These are phyloP conservation scores for Termitomyces sp. DNA, from an alignment of 1,284 basidiomycete species.

Conservation along the genomic window DNA sequence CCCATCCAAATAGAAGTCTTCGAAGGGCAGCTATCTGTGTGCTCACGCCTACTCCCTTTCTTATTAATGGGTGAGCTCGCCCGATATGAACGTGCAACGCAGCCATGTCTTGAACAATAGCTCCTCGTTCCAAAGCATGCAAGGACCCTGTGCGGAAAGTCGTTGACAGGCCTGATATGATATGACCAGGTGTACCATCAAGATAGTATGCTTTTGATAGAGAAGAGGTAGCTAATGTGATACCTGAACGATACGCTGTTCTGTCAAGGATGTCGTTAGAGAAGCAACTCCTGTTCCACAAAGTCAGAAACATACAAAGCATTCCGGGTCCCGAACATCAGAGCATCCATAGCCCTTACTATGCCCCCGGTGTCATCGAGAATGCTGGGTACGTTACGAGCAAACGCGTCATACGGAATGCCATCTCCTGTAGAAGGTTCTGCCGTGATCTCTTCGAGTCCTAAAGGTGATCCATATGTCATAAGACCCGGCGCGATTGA, in stretches of 20 bases:
- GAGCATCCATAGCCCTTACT: constrained; percentile 62
- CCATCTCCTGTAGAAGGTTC: constrained; percentile 73
- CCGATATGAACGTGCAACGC: constrained; percentile 70
- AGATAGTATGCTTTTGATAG: constrained; percentile 43
- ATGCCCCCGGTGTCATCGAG: constrained; percentile 51
- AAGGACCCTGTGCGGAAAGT: constrained; percentile 59
- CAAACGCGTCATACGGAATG: constrained; percentile 45
- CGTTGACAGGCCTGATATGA: constrained; percentile 65
- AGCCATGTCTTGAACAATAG: constrained; percentile 63
- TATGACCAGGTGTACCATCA: constrained; percentile 38
- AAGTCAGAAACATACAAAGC: constrained; percentile 47
- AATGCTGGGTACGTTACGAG: constrained; percentile 37
- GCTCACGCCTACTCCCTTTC: constrained; percentile 49
- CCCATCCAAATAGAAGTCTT: constrained; percentile 45
- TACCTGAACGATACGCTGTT: constrained; percentile 60
- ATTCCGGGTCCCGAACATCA: constrained; percentile 68
- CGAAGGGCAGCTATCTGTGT: constrained; percentile 72
- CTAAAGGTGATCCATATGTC: constrained; percentile 56
- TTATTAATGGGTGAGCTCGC: constrained; percentile 34
- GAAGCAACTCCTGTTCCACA: constrained; percentile 18
- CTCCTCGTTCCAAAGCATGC: constrained; percentile 60
- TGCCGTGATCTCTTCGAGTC: constrained; percentile 58
- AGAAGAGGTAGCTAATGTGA: constrained; percentile 49
- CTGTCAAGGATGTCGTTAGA: constrained; percentile 27
- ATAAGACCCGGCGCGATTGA: constrained; percentile 53